Percentiles rank a stretch among this genome's conserved stretches.
Conservation (phyloP, 805 yeast genomes). For the Trichomonascus vanleenenianus region DNA sequence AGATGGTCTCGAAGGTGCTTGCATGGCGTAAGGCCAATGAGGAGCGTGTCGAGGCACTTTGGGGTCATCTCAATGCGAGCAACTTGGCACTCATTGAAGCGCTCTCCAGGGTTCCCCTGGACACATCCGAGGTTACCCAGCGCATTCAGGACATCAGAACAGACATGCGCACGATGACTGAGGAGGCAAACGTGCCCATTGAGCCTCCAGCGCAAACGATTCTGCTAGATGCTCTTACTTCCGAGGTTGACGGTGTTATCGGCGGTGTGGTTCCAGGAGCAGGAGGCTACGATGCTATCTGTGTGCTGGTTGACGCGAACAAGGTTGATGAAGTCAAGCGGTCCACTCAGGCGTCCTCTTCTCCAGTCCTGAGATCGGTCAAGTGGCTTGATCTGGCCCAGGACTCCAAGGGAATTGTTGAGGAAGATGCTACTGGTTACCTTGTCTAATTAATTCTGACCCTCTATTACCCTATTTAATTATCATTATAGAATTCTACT, state of each 20-base stretch:
- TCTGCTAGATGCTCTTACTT: conserved; percentile 51
- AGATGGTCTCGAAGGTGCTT: conserved; percentile 68
- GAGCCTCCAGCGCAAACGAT: conserved; percentile 76
- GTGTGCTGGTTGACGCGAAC: conserved; percentile 52
- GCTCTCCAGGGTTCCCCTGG: conserved; percentile 34
- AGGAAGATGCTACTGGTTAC: neutral
- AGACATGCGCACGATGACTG: conserved; percentile 53
- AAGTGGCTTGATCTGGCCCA: conserved; percentile 3
- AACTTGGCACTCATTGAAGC: conserved; percentile 50
- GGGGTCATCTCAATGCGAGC: conserved; percentile 46
- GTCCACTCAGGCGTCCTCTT: conserved; percentile 21
- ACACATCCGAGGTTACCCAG: conserved; percentile 19
- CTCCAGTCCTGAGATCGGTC: neutral
- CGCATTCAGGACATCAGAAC: conserved; percentile 39
- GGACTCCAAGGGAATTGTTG: neutral
- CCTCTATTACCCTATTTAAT: neutral
- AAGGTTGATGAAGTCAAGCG: conserved; percentile 31
- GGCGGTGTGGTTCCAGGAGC: conserved; percentile 99
- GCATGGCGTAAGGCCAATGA: conserved; percentile 56
- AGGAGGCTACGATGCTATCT: conserved; percentile 93
- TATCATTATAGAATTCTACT: neutral
- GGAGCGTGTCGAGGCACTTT: conserved; percentile 44
- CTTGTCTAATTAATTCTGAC: neutral
- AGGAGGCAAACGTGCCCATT: conserved; percentile 68
- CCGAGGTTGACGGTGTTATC: conserved; percentile 57